Conservation (phyloP, 169 alveolate species). For the Eimeria maxima region DNA sequence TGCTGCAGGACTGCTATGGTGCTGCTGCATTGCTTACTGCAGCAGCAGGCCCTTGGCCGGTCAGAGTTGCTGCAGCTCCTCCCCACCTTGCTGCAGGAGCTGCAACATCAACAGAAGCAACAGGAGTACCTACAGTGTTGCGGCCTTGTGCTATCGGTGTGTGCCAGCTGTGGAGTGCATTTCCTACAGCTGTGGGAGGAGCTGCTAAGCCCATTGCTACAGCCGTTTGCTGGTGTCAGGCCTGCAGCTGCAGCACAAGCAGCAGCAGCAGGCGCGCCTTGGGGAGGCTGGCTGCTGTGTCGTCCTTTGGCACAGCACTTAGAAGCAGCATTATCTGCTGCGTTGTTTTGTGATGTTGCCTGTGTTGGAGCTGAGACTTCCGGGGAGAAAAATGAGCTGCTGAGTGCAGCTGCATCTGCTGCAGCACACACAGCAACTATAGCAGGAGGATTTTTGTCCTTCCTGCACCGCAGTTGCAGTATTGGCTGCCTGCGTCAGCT, state of each 20-base stretch:
- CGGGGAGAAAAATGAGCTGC: slow-evolving; percentile 14
- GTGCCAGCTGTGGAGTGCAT: slow-evolving; percentile 68
- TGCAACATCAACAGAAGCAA: slow-evolving; percentile 23
- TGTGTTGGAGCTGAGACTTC: slow-evolving; percentile 11
- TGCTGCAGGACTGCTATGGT: slow-evolving; percentile 61
- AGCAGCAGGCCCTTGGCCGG: slow-evolving; percentile 65
- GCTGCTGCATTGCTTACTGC: slow-evolving; percentile 61
- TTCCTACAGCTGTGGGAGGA: slow-evolving; percentile 56
- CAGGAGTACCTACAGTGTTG: slow-evolving; percentile 55
- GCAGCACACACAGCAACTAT: slow-evolving; percentile 62
- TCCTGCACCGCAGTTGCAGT: slow-evolving; percentile 46
- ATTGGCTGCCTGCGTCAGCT: slow-evolving; percentile 57
- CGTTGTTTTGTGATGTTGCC: slow-evolving; percentile 7
- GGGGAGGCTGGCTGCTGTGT: slow-evolving; percentile 69
- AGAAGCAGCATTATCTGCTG: slow-evolving; percentile 66
- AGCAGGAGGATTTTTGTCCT: slow-evolving; percentile 21
- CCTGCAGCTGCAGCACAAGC: slow-evolving; percentile 46
- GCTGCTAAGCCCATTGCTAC: slow-evolving; percentile 61
- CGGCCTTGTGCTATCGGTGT: slow-evolving; percentile 55
- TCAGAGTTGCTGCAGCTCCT: slow-evolving; percentile 56
- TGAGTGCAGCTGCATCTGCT: slow-evolving; percentile 42
- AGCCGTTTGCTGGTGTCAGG: not conserved
- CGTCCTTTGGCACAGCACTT: slow-evolving; percentile 69
- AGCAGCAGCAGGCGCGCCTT: slow-evolving; percentile 61
- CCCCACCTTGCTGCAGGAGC: slow-evolving; percentile 60